phyloP scores from a whole-genome alignment of 2,329 filamentous ascomycete genomes.

The Nigrograna mackinnonii region DNA sequence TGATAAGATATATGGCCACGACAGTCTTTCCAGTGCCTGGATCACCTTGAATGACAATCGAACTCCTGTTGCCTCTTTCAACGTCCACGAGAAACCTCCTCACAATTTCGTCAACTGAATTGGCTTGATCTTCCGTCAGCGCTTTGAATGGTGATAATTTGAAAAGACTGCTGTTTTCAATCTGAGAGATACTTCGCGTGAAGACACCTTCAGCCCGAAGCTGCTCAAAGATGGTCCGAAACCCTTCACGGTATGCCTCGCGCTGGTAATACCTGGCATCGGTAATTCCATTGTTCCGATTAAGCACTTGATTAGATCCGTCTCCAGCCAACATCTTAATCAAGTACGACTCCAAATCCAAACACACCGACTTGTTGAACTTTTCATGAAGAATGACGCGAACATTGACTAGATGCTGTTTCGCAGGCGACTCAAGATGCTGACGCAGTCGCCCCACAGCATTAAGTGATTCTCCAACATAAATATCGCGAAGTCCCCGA shows the following conservation, averaged over 20 bases:
- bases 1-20: constrained; percentile 14
- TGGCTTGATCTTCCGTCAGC: constrained; percentile 15
- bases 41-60: constrained; percentile 15
- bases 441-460: constrained; percentile 6
- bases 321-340: constrained; percentile 12
- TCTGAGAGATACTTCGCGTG: constrained; percentile 12
- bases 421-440: constrained; percentile 9
- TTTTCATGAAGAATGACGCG: constrained; percentile 10
- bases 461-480: constrained; percentile 12
- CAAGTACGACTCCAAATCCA: constrained; percentile 13
- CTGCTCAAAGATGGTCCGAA: constrained; percentile 10
- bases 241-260: constrained; percentile 10
- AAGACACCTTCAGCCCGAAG: constrained; percentile 12
- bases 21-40: constrained; percentile 14
- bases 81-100: constrained; percentile 8
- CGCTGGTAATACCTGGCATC: constrained; percentile 12
- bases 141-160: constrained; percentile 14
- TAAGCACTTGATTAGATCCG: constrained; percentile 10
- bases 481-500: constrained; percentile 6
- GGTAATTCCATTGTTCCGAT: constrained; percentile 13
- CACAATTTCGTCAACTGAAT: constrained; percentile 13
- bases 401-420: constrained; percentile 12
- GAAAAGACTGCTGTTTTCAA: constrained; percentile 14
- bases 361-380: constrained; percentile 13
- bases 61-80: constrained; percentile 5